A percentile compares a stretch with the other conserved stretches of the same genome.
Conservation (phyloP, 371 early-diverging fungal genomes). For the Lichtheimia hyalospora region DNA sequence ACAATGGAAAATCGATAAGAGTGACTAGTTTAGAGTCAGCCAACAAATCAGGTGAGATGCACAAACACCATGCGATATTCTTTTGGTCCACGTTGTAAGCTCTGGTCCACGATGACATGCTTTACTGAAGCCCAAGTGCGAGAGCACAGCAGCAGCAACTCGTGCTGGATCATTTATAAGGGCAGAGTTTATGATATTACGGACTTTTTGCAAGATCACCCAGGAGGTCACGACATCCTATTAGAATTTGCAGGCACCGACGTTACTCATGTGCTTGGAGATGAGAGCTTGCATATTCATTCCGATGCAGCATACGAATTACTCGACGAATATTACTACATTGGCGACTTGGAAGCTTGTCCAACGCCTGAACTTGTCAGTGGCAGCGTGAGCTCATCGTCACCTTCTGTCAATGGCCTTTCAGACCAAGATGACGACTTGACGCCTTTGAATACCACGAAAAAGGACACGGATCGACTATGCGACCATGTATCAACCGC, state of each 20-base stretch:
- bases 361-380: not conserved
- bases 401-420: conserved; percentile 4
- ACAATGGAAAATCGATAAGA: too few relatives aligned
- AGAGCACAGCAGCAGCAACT: conserved; percentile 16
- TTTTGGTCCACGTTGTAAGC: too few relatives aligned
- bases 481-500: not conserved
- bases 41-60: too few relatives aligned
- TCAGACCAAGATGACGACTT: conserved; percentile 10
- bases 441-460: not conserved
- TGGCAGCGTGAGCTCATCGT: not conserved
- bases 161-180: conserved; percentile 65
- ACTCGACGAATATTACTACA: conserved; percentile 72
- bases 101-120: not conserved
- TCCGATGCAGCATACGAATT: conserved; percentile 85
- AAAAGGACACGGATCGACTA: not conserved
- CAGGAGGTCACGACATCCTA: conserved; percentile 78
- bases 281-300: conserved; percentile 76
- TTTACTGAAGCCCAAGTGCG: conserved; percentile 11
- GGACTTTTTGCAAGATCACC: conserved; percentile 73
- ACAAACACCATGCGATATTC: too few relatives aligned
- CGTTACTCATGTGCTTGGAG: conserved; percentile 68
- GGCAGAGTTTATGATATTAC: conserved; percentile 84
- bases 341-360: conserved; percentile 62
- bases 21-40: too few relatives aligned
- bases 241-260: conserved; percentile 79